These are phyloP conservation scores for Xanthoconium stramineum DNA, from an alignment of 768 basidiomycete species.

Conservation along the genomic window DNA sequence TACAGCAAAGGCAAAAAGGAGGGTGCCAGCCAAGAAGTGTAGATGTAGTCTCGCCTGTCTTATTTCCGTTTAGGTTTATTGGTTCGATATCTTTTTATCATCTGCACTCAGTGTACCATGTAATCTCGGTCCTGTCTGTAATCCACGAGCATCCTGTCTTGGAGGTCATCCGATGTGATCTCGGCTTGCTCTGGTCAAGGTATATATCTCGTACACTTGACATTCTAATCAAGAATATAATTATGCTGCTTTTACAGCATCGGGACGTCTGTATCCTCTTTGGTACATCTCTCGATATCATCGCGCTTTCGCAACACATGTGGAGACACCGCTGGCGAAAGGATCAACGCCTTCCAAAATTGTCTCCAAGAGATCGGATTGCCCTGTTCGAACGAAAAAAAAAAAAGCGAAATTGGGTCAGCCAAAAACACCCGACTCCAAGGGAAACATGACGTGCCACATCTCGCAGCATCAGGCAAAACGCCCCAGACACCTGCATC, in stretches of 20 bases:
- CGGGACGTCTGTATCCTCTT: no score
- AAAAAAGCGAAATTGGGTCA: background rate
- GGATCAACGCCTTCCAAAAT: conserved; percentile 66
- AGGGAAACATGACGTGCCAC: conserved; percentile 42
- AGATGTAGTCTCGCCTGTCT: background rate
- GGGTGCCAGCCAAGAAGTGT: conserved; percentile 32
- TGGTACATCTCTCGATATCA: background rate
- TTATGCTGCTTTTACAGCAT: no score
- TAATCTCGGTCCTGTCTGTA: conserved; percentile 20
- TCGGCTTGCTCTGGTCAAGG: no score
- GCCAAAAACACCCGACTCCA: background rate
- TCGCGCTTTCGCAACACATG: conserved; percentile 43
- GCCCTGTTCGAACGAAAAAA: conserved; percentile 41
- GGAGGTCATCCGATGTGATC: background rate
- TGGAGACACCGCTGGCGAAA: conserved; percentile 49
- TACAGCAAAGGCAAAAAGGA: conserved; percentile 35
- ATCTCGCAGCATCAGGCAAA: conserved; percentile 69
- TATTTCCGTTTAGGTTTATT: conserved; percentile 17
- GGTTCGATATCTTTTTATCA: conserved; percentile 28
- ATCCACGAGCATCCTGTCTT: conserved; percentile 8
- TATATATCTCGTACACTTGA: no score
- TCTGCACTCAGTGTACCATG: conserved; percentile 28
- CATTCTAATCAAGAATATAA: no score
- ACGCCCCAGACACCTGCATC: conserved; percentile 50
- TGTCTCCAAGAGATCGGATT: conserved; percentile 77